phyloP scores from a whole-genome alignment of 352 stramenopile genomes.

The Globisporangium middletonii region DNA sequence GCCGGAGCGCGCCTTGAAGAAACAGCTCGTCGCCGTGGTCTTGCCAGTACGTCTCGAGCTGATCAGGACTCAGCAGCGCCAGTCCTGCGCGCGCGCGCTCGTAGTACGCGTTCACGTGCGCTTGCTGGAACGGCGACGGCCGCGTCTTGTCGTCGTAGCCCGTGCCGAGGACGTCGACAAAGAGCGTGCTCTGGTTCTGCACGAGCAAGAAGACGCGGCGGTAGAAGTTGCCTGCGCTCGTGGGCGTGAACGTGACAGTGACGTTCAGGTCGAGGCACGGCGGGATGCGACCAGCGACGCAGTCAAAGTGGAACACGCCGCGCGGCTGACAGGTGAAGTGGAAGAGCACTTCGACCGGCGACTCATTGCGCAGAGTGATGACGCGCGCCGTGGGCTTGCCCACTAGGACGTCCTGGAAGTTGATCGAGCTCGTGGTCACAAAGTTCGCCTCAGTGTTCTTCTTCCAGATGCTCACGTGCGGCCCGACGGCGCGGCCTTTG shows the following conservation, averaged over 20 bases:
- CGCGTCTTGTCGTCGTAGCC: constrained; percentile 86
- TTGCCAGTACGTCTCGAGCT: constrained; percentile 71
- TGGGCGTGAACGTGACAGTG: constrained; percentile 77
- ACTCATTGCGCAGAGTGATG: constrained; percentile 82
- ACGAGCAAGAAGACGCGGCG: constrained; percentile 80
- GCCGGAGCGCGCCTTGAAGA: constrained; percentile 41
- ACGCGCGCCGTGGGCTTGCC: constrained; percentile 52
- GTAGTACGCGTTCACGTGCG: constrained; percentile 87
- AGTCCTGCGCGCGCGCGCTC: constrained; percentile 44
- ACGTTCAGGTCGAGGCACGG: constrained; percentile 72
- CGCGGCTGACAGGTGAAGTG: constrained; percentile 68
- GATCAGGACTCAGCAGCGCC: constrained; percentile 69
- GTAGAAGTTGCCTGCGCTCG: constrained; percentile 89
- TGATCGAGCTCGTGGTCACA: constrained; percentile 68
- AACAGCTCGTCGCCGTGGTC: constrained; percentile 68
- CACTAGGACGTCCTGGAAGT: constrained; percentile 87
- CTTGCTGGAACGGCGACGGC: constrained; percentile 87
- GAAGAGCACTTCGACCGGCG: constrained; percentile 60
- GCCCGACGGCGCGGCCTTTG: constrained; percentile 58
- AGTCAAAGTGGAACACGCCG: constrained; percentile 86
- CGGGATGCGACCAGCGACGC: constrained; percentile 69
- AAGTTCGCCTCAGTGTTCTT: constrained; percentile 76
- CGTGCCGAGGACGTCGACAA: constrained; percentile 87
- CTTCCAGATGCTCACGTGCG: constrained; percentile 69
- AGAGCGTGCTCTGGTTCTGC: constrained; percentile 81